These are phyloP conservation scores for Didymella exigua DNA, from an alignment of 2,329 filamentous ascomycete species.

Conservation along the genomic window DNA sequence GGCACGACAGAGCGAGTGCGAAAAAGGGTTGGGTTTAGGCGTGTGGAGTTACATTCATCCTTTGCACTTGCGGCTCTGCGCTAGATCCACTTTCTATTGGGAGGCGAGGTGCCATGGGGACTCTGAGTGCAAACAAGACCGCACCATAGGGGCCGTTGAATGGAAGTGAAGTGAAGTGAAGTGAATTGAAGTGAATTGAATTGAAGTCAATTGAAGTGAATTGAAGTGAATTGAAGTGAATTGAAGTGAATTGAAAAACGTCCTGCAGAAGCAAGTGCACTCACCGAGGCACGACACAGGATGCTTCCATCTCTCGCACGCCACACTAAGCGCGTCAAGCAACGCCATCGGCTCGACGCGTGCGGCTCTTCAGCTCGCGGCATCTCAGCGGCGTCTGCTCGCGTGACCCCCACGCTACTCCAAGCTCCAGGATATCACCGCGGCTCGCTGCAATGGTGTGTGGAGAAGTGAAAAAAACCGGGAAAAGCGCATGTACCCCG, in stretches of 20 bases:
- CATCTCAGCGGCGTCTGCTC: conserved; percentile 5
- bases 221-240: too few relatives aligned
- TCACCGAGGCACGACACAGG: not conserved
- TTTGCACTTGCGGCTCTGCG: conserved; percentile 15
- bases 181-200: too few relatives aligned
- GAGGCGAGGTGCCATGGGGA: conserved; percentile 14
- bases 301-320: not conserved
- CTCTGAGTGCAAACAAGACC: too few relatives aligned
- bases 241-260: too few relatives aligned
- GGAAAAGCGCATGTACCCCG: not conserved
- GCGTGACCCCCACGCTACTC: conserved; percentile 13
- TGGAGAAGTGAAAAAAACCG: not conserved
- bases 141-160: too few relatives aligned
- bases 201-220: too few relatives aligned
- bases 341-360: conserved; percentile 8
- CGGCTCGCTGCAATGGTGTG: not conserved
- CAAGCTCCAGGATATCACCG: conserved; percentile 2
- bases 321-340: conserved; percentile 1
- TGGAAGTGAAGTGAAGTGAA: too few relatives aligned
- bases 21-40: not conserved
- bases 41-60: conserved; percentile 11
- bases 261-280: too few relatives aligned
- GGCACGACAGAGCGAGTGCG: not conserved
- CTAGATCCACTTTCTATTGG: conserved; percentile 14
- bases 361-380: conserved; percentile 4